Conservation (phyloP, 306 rosid genomes). For the Prunus mume region DNA sequence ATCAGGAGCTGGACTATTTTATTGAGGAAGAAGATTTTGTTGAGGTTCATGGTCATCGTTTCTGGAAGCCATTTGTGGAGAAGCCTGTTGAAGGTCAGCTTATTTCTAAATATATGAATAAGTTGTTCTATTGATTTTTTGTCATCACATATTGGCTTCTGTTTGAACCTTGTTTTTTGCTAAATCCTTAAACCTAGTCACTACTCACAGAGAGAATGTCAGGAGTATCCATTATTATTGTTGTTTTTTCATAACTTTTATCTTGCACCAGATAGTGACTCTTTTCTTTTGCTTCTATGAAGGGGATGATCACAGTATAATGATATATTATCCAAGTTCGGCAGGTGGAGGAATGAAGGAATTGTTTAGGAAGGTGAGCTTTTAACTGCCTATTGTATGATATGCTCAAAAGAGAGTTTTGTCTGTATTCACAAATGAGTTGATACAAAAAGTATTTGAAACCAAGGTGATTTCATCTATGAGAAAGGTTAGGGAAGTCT, state of each 20-base stretch:
- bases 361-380: conserved; percentile 91
- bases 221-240: not conserved
- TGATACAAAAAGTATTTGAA: not conserved
- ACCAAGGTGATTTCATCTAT: not conserved
- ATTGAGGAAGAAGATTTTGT: conserved; percentile 96
- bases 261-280: conserved; percentile 30
- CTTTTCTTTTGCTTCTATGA: conserved; percentile 40
- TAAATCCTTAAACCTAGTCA: conserved; percentile 2
- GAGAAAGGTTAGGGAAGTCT: not conserved
- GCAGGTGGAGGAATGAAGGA: conserved; percentile 99
- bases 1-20: conserved; percentile 79
- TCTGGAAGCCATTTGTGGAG: conserved; percentile 98
- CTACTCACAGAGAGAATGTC: not conserved
- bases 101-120: conserved; percentile 18
- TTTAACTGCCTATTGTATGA: conserved; percentile 23
- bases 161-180: not conserved
- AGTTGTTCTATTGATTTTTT: conserved; percentile 18
- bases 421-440: not conserved
- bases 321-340: conserved; percentile 98
- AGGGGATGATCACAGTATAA: conserved; percentile 96
- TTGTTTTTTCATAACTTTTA: not conserved
- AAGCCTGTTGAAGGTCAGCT: conserved; percentile 94
- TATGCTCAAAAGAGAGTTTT: conserved; percentile 17
- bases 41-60: conserved; percentile 81
- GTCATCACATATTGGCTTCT: conserved; percentile 1